Conservation (phyloP, 2,329 filamentous ascomycete species). For the Huntiella decipiens region DNA sequence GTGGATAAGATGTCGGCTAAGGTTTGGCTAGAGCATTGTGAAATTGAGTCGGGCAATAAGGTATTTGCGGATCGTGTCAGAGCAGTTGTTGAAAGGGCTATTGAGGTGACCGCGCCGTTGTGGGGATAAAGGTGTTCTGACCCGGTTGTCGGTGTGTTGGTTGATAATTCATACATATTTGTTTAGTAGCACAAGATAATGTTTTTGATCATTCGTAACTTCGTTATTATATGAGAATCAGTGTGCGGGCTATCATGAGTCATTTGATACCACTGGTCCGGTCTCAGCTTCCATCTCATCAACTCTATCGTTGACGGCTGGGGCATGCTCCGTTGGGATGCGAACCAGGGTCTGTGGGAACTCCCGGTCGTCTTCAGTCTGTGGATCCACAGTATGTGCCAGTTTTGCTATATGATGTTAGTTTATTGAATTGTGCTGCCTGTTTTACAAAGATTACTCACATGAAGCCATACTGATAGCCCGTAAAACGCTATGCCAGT, state of each 20-base stretch:
- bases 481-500: slow-evolving; percentile 73
- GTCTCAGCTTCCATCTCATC: slow-evolving; percentile 29
- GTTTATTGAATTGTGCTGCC: not conserved
- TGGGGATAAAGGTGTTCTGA: slow-evolving; percentile 26
- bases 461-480: slow-evolving; percentile 76
- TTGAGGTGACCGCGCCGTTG: slow-evolving; percentile 68
- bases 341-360: slow-evolving; percentile 68
- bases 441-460: slow-evolving; percentile 23
- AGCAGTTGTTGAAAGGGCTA: slow-evolving; percentile 74
- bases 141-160: not conserved
- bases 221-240: too few relatives aligned
- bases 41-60: slow-evolving; percentile 68
- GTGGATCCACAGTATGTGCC: not conserved
- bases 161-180: not conserved
- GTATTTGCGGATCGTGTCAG: slow-evolving; percentile 68
- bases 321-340: slow-evolving; percentile 64
- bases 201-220: not conserved
- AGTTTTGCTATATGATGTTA: slow-evolving; percentile 7
- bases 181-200: not conserved
- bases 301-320: slow-evolving; percentile 40
- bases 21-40: slow-evolving; percentile 81
- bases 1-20: slow-evolving; percentile 76
- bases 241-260: too few relatives aligned
- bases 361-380: slow-evolving; percentile 2
- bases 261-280: slow-evolving; percentile 13